Evolutionary conservation across 768 basidiomycete species (phyloP), one percentile per base, ranked within the genome.

Genomic region (Podaxis carcinomalis): DNA sequence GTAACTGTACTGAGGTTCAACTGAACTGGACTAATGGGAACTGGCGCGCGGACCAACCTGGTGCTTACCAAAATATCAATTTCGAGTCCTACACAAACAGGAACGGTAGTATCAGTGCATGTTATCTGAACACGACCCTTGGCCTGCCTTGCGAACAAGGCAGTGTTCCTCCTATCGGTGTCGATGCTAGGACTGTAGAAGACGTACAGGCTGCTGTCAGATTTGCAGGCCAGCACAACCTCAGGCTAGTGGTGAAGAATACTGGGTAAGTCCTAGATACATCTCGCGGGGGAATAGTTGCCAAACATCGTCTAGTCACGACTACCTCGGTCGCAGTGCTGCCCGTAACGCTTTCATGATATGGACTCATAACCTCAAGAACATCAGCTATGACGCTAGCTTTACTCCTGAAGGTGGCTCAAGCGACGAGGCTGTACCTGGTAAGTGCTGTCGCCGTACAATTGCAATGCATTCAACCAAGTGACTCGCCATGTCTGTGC

Each of bases 81-180:
- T 53, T 63, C 23, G 62, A 58, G 44, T 21, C 40, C 2, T 59
- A 54, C 39, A 56, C 55, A n/a, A 47, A 50, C 46, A 36, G 21
- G 25, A 82, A 81, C 65, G 80, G 77, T 35, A 82, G 78, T 47
- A 78, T 82, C 51, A 77, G 77, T 62, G 77, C 74, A 1, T 87
- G 84, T 75, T 83, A 81, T 39, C 61, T 83, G 46, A 77, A 84
- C 58, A 77, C 76, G 0, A 68, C 72, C 0, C 64, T 78, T 0
- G 77, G 75, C 3, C 49, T 72, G 16, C 72, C 77, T 5, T 83
- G 81, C 60, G 66, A 69, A 1, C 80, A 80, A 63, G 81, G 80
- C 14, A 76, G 74, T 47, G 72, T 81, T 0, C 75, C 81, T 1
- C 69, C 75, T 1, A 62, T 75, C 14, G 77, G 75, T 0, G 78